These are phyloP conservation scores for Przewalskia tangutica DNA, from an alignment of 257 asterid species.

Conservation along the genomic window DNA sequence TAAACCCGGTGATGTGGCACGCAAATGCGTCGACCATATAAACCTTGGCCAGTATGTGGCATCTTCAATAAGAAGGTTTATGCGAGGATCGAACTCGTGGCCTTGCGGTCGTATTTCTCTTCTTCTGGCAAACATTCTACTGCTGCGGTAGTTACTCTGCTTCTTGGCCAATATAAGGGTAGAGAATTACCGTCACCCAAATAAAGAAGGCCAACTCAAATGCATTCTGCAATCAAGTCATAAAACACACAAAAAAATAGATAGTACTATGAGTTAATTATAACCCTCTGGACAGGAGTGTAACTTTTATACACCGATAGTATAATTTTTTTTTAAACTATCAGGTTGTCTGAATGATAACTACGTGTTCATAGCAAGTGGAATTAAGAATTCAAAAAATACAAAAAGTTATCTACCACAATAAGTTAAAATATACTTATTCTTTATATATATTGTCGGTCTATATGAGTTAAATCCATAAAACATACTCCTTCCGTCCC, in stretches of 20 bases:
- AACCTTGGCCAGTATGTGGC: too few relatives aligned
- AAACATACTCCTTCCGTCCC: too few relatives aligned
- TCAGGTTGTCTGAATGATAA: background rate
- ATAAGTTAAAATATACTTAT: too few relatives aligned
- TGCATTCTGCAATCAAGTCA: slow-evolving; percentile 41
- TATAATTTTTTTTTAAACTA: background rate
- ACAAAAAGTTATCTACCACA: background rate
- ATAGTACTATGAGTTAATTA: background rate
- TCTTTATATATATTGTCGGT: too few relatives aligned
- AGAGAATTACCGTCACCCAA: slow-evolving; percentile 55
- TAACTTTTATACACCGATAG: background rate
- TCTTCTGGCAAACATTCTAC: too few relatives aligned
- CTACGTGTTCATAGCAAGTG: background rate
- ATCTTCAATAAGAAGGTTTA: too few relatives aligned
- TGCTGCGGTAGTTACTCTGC: background rate
- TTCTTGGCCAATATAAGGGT: background rate
- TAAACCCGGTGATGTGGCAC: too few relatives aligned
- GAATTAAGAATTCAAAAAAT: background rate
- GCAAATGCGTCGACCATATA: too few relatives aligned
- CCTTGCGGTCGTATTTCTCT: too few relatives aligned
- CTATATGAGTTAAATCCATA: background rate
- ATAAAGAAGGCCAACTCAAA: slow-evolving; percentile 59
- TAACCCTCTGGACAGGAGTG: background rate
- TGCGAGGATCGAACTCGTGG: too few relatives aligned
- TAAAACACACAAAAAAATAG: background rate